Percentiles rank a stretch among this genome's conserved stretches.
Evolutionary conservation across 1,139 yeast genomes (phyloP).

Genomic region (Lodderomyces margitis): DNA sequence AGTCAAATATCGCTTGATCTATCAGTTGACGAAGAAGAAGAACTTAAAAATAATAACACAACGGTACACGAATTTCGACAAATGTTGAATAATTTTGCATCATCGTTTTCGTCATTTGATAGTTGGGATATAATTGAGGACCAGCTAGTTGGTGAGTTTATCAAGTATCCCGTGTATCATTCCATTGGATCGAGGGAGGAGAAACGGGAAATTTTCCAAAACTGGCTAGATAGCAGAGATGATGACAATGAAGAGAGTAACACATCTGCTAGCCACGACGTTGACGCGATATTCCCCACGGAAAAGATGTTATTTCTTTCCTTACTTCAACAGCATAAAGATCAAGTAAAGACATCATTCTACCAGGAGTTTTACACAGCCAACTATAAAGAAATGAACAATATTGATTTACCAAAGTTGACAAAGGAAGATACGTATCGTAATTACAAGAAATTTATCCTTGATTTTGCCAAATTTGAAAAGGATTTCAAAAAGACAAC

Average conservation of each 20-base stretch:
- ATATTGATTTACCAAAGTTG: conserved; percentile 15
- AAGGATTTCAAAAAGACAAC: conserved; percentile 22
- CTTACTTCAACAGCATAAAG: conserved; percentile 31
- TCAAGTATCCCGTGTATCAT: conserved; percentile 31
- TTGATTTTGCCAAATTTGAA: conserved; percentile 28
- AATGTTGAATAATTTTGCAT: conserved; percentile 25
- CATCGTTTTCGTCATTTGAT: conserved; percentile 31
- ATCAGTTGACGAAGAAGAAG: conserved; percentile 19
- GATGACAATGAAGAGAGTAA: conserved; percentile 1
- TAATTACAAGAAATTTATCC: conserved; percentile 24
- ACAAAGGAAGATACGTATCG: conserved; percentile 25
- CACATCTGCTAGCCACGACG: neutral
- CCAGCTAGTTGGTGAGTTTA: conserved; percentile 30
- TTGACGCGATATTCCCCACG: conserved; percentile 23
- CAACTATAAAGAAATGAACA: conserved; percentile 19
- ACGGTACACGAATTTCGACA: conserved; percentile 16
- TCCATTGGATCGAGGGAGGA: conserved; percentile 19
- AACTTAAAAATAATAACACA: no score
- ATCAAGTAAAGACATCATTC: conserved; percentile 25
- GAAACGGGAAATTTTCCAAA: conserved; percentile 28
- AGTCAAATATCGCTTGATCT: conserved; percentile 20
- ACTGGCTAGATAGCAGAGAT: conserved; percentile 27
- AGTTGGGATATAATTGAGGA: conserved; percentile 44
- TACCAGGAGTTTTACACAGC: conserved; percentile 28
- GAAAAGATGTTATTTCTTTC: conserved; percentile 22